Evolutionary conservation across 2,329 filamentous ascomycete genomes (phyloP), one percentile per base, ranked within the genome.

Genomic region (Aspergillus brasiliensis): DNA sequence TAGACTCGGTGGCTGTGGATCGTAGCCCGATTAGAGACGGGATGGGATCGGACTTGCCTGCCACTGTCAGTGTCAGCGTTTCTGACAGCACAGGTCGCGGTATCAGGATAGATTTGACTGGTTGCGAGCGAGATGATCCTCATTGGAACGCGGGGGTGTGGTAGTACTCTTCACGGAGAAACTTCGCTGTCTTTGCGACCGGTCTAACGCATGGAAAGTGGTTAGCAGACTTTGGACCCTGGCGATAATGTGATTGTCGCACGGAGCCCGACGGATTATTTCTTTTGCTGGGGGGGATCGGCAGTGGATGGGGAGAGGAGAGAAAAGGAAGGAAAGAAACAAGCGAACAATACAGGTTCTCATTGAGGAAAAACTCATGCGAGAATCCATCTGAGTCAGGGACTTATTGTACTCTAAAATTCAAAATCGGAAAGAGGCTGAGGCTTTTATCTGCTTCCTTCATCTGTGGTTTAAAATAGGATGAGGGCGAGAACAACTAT

Each of bases 1-100:
- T 62, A 62, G 59, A 59, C 62, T 59, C 51, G 21, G 42, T 47
- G 46, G 38, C 42, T 54, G 62, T 62, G 62, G 62, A 62, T 62
- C 62, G 31, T 54, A 54, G 25, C 49, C 59, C 52, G 48, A 56
- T 62, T 49, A 49, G 55, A 52, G 47, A 58, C 61, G 47, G 46
- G 15, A 25, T 48, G 44, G 23, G 44, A 25, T 25, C 21, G 44
- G 21, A 15, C 15, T 48, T 17, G 46, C 10, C n/a, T 31, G 46
- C 25, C 25, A 49, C 46, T 31, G 46, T 17, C 46, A 49, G 5
- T 28, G 46, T 28, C 46, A 48, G 6, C 7, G n/a, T 49, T 10
- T 17, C 25, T 49, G 46, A 49, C 23, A 28, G n/a, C n/a, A 15
- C n/a, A 28, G 15, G 46, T 49, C 15, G 15, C 15, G 6, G 28